Base-by-base conservation (phyloP, 192 early-diverging fungal genomes). In the Entomortierella beljakovae region DNA sequence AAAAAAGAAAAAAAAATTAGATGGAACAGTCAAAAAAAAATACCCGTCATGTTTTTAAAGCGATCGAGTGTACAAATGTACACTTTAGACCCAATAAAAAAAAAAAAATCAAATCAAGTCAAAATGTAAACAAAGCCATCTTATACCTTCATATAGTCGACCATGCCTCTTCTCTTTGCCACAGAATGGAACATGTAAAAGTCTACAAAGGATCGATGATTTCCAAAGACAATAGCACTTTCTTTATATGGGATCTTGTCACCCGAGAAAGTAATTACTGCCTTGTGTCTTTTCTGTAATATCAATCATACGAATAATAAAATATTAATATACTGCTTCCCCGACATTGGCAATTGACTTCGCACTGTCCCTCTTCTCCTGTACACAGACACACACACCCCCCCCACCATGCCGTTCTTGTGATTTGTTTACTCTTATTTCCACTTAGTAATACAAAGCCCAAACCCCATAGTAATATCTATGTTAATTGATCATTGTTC, bases 161-260 rank as follows among this genome's bases (percentile, higher is more conserved):
- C 46, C 87, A 88, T 88, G 38, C 82, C 76, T 34, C 70, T 63
- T 46, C 87, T 65, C 25, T 71, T 81, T 7, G 87, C 87, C 11
- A 88, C 71, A 9, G 85, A 61, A 52, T 88, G 85, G 50, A 88
- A 68, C 82, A 88, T 82, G 56, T 88, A 88, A 80, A 87, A 82
- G 64, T 88, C 87, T 6, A 81, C 82, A 71, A 82, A 88, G 23
- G 85, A 87, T 33, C 79, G 70, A 49, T 88, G 87, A 52, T 88
- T 88, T 16, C 84, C 82, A 58, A 88, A 79, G 34, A 88, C 87
- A 40, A 88, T 40, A 6, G 87, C 87, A 26, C 81, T 83, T 64
- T 88, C 87, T 23, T 81, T 26, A 9, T 72, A 28, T 20, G 85
- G 84, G 13, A 88, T 59, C 66, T 57, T 68, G 57, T 86, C 85